These are phyloP conservation scores for Ganoderma lucidum DNA, from an alignment of 1,284 basidiomycete genomes.

Conservation along the genomic window DNA sequence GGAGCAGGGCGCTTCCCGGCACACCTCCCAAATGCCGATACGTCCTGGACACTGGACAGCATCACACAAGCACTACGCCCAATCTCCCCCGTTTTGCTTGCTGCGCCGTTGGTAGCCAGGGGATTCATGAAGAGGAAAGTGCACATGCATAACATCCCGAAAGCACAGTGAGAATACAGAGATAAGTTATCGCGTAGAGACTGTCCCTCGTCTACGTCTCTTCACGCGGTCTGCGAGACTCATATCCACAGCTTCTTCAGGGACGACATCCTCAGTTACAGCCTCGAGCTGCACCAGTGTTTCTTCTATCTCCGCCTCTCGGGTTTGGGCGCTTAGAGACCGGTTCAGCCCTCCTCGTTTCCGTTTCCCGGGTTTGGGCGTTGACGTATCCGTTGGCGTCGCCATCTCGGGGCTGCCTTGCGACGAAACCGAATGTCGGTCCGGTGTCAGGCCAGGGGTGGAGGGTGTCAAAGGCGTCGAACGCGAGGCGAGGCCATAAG, in stretches of 20 bases:
- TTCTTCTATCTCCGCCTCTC: constrained; percentile 12
- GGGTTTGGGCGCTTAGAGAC: not conserved
- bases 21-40: not conserved
- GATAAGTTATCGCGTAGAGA: constrained; percentile 3
- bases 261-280: constrained; percentile 15
- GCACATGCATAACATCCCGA: not conserved
- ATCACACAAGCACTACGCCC: not conserved
- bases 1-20: constrained; percentile 24
- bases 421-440: constrained; percentile 2
- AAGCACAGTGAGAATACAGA: not conserved
- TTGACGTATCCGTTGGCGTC: constrained; percentile 16
- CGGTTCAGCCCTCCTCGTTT: constrained; percentile 23
- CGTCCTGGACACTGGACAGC: not conserved
- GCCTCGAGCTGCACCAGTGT: constrained; percentile 5
- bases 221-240: constrained; percentile 47
- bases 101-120: not conserved
- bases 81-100: not conserved
- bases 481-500: constrained; percentile 48
- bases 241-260: constrained; percentile 2
- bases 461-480: constrained; percentile 28
- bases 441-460: constrained; percentile 26
- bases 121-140: not conserved
- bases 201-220: constrained; percentile 39
- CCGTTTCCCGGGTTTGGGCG: constrained; percentile 27
- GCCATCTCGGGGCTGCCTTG: constrained; percentile 10